These are phyloP conservation scores for Russula dissimulans DNA, from an alignment of 768 basidiomycete genomes.

Conservation along the genomic window DNA sequence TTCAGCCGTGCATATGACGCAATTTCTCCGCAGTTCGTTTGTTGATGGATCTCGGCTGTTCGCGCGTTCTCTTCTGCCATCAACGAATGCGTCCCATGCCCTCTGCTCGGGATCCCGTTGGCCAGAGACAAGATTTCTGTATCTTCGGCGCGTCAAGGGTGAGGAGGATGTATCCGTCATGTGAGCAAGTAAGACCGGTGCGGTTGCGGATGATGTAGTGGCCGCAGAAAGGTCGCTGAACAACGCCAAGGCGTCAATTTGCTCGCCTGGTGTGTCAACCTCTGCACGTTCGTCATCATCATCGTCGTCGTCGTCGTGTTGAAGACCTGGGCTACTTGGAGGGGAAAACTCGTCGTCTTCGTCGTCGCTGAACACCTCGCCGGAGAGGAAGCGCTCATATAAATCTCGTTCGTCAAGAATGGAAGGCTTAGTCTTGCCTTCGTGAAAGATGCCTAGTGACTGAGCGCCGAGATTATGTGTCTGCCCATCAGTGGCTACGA, in stretches of 20 bases:
- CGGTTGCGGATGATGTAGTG: conserved; percentile 26
- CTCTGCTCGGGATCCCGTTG: conserved; percentile 15
- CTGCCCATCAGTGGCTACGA: background rate
- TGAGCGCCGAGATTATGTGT: background rate
- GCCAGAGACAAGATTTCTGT: conserved; percentile 30
- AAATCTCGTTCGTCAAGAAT: conserved; percentile 30
- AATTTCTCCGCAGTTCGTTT: conserved; percentile 30
- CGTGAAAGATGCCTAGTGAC: background rate
- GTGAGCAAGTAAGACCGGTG: conserved; percentile 47
- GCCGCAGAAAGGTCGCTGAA: conserved; percentile 46
- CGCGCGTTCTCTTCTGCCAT: conserved; percentile 24
- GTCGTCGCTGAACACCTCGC: conserved; percentile 45
- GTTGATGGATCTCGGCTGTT: background rate
- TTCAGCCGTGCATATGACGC: conserved; percentile 67
- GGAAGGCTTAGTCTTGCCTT: conserved; percentile 15
- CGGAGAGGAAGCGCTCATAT: conserved; percentile 52
- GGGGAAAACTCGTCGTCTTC: conserved; percentile 32
- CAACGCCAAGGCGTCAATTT: conserved; percentile 33
- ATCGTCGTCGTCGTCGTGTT: conserved; percentile 19
- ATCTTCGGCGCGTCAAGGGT: conserved; percentile 43
- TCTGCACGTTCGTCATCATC: background rate
- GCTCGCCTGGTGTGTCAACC: conserved; percentile 19
- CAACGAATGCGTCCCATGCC: conserved; percentile 27
- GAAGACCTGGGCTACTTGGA: background rate
- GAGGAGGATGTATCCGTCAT: conserved; percentile 35